phyloP scores from a whole-genome alignment of 495 filamentous ascomycete genomes.

The Neurospora africana region DNA sequence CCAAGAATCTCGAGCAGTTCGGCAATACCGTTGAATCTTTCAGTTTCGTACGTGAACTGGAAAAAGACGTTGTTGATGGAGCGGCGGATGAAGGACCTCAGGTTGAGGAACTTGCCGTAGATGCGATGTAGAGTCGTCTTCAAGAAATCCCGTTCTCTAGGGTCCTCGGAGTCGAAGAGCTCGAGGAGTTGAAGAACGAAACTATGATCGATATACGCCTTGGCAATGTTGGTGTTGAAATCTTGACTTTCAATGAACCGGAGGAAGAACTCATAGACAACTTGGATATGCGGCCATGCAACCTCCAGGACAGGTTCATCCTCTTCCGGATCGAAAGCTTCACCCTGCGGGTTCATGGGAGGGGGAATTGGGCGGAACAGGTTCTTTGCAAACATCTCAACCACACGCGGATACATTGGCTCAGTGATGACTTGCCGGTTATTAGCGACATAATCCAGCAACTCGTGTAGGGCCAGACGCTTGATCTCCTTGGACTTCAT shows the following conservation, averaged over 20 bases:
- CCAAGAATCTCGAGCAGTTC: constrained; percentile 94
- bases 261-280: constrained; percentile 99
- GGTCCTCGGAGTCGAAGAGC: constrained; percentile 97
- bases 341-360: constrained; percentile 92
- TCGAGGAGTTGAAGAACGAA: constrained; percentile 97
- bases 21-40: constrained; percentile 96
- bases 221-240: constrained; percentile 99
- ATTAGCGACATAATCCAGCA: constrained; percentile 96
- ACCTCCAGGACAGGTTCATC: constrained; percentile 98
- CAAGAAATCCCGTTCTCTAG: constrained; percentile 90
- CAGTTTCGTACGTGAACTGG: constrained; percentile 98
- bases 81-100: constrained; percentile 91
- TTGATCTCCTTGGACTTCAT: constrained; percentile 99
- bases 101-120: constrained; percentile 97
- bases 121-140: constrained; percentile 98
- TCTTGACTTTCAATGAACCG: constrained; percentile 99
- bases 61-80: constrained; percentile 99
- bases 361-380: constrained; percentile 94
- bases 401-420: constrained; percentile 96
- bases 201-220: constrained; percentile 93
- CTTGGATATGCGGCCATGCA: constrained; percentile 98
- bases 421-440: constrained; percentile 98
- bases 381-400: constrained; percentile 99
- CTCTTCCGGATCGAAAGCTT: constrained; percentile 97
- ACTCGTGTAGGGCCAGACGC: constrained; percentile 87